Conservation (phyloP, 257 asterid species). For the Nicotiana tomentosiformis region DNA sequence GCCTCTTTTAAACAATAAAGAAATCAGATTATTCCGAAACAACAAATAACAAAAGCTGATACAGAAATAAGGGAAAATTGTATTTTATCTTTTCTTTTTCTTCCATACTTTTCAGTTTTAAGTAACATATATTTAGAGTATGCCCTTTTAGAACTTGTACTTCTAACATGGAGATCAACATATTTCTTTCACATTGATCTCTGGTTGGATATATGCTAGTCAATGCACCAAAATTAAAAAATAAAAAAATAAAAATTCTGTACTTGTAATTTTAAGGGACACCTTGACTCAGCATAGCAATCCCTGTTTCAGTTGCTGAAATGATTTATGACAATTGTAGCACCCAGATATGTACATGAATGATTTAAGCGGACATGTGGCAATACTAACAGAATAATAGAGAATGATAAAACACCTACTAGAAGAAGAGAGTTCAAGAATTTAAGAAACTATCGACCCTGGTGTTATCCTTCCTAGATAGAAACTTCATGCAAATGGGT, state of each 20-base stretch:
- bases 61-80: neutral
- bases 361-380: neutral
- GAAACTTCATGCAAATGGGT: conserved; percentile 83
- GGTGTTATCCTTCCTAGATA: conserved; percentile 41
- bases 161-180: too few species aligned
- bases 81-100: neutral
- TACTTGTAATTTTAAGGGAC: neutral
- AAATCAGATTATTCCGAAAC: neutral
- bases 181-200: too few species aligned
- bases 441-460: conserved; percentile 45
- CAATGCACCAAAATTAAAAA: neutral
- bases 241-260: neutral
- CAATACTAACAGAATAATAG: neutral
- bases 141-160: neutral
- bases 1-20: neutral
- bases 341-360: neutral
- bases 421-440: conserved; percentile 8
- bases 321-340: neutral
- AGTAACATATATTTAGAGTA: too few species aligned
- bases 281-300: neutral
- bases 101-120: too few species aligned
- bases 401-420: neutral
- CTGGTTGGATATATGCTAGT: neutral
- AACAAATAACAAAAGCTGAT: neutral
- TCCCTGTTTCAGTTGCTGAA: neutral